These are phyloP conservation scores for Emergomyces orientalis DNA, from an alignment of 2,329 filamentous ascomycete genomes.

Conservation along the genomic window DNA sequence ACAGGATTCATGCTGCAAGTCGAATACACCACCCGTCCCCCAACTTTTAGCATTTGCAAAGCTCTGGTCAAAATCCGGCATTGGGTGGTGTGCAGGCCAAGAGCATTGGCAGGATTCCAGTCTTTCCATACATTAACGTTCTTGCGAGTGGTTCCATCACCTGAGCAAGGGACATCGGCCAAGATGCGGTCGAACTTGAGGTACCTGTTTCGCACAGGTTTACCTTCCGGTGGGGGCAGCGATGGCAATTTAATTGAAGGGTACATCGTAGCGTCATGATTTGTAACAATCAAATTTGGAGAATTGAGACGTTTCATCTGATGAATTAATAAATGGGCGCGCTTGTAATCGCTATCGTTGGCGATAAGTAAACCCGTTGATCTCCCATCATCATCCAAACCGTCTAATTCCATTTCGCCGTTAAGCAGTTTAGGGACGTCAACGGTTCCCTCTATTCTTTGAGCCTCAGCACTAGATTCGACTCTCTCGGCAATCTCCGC, in stretches of 20 bases:
- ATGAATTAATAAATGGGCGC: conserved; percentile 93
- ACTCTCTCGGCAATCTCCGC: conserved; percentile 58
- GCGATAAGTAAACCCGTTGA: conserved; percentile 87
- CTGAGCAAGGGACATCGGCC: conserved; percentile 93
- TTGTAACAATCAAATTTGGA: conserved; percentile 91
- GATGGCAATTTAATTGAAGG: conserved; percentile 79
- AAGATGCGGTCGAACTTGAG: conserved; percentile 95
- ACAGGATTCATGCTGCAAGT: conserved; percentile 99
- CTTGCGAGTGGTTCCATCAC: conserved; percentile 88
- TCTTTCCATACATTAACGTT: conserved; percentile 92
- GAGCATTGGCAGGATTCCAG: conserved; percentile 78
- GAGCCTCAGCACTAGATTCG: conserved; percentile 44
- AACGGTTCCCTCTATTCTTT: conserved; percentile 18
- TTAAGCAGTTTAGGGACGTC: conserved; percentile 17
- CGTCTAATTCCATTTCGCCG: conserved; percentile 45
- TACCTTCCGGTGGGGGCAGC: conserved; percentile 44
- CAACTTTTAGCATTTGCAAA: conserved; percentile 90
- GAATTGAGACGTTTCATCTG: conserved; percentile 96
- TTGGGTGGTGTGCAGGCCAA: conserved; percentile 81
- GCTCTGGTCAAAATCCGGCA: conserved; percentile 82
- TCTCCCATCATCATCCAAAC: conserved; percentile 64
- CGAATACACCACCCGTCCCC: conserved; percentile 90
- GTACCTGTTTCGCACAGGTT: conserved; percentile 54
- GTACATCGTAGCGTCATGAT: conserved; percentile 94
- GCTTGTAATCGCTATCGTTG: conserved; percentile 94